Conservation (phyloP, 768 basidiomycete genomes). For the Mycena chlorophos region DNA sequence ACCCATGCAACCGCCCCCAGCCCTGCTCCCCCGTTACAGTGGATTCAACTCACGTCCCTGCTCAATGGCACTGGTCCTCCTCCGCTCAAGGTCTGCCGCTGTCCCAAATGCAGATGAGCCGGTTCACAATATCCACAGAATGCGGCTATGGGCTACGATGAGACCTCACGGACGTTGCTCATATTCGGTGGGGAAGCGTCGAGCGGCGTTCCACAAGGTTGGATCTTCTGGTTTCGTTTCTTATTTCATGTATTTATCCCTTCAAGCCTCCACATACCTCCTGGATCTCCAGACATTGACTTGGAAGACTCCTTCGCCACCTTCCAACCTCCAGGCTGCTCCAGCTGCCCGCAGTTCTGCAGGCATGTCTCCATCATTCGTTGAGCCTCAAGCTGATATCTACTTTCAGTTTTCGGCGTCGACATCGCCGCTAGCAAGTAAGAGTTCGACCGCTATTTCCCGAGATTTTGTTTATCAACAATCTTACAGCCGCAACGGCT, state of each 20-base stretch:
- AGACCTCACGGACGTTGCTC: slow-evolving; percentile 55
- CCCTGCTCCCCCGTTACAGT: slow-evolving; percentile 65
- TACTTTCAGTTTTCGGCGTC: slow-evolving; percentile 38
- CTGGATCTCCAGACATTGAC: slow-evolving; percentile 56
- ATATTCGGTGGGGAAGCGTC: slow-evolving; percentile 78
- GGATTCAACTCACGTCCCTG: slow-evolving; percentile 68
- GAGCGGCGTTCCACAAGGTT: slow-evolving; percentile 58
- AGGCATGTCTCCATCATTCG: background rate
- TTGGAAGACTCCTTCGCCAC: slow-evolving; percentile 62
- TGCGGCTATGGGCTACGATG: slow-evolving; percentile 66
- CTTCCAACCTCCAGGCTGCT: slow-evolving; percentile 41
- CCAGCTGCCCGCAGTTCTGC: slow-evolving; percentile 69
- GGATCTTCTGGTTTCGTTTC: slow-evolving; percentile 69
- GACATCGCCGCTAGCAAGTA: slow-evolving; percentile 85
- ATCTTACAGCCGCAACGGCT: slow-evolving; percentile 63
- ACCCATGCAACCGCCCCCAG: slow-evolving; percentile 49
- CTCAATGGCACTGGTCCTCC: slow-evolving; percentile 60
- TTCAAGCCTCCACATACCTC: too few species aligned
- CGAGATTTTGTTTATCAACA: background rate
- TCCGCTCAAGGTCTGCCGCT: slow-evolving; percentile 69
- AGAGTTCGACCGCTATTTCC: slow-evolving; percentile 26
- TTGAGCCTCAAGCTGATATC: background rate
- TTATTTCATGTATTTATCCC: slow-evolving; percentile 29
- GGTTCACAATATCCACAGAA: background rate
- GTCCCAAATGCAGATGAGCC: too few species aligned